phyloP scores from a whole-genome alignment of 352 stramenopile species.

The Phytophthora brassicae region DNA sequence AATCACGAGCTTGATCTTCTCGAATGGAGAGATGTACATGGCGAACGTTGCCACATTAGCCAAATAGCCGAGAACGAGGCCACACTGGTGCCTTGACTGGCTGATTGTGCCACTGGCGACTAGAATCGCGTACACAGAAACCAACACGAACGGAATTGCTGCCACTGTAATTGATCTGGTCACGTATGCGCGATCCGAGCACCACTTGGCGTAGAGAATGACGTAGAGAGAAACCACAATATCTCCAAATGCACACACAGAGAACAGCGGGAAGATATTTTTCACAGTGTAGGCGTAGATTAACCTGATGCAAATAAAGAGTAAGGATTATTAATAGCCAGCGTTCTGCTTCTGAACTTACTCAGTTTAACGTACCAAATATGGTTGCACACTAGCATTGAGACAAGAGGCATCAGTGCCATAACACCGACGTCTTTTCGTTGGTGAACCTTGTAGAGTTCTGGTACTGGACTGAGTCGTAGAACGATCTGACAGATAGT shows the following conservation, averaged over 20 bases:
- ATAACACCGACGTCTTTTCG: slow-evolving; percentile 20
- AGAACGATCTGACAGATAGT: slow-evolving; percentile 25
- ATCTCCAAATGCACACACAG: slow-evolving; percentile 30
- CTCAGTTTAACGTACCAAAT: slow-evolving; percentile 22
- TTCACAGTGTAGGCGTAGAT: slow-evolving; percentile 28
- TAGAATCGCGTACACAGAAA: slow-evolving; percentile 25
- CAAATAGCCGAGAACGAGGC: slow-evolving; percentile 24
- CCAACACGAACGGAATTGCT: slow-evolving; percentile 6
- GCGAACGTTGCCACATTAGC: slow-evolving; percentile 23
- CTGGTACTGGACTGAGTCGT: slow-evolving; percentile 25
- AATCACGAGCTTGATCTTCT: slow-evolving; percentile 31
- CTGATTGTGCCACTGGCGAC: slow-evolving; percentile 12
- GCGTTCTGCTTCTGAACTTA: background rate
- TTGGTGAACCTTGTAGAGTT: slow-evolving; percentile 28
- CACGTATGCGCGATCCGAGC: slow-evolving; percentile 21
- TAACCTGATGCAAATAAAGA: slow-evolving; percentile 15
- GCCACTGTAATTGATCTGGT: slow-evolving; percentile 6
- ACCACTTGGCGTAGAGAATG: slow-evolving; percentile 27
- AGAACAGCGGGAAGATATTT: slow-evolving; percentile 34
- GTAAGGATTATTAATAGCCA: background rate
- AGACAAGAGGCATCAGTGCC: slow-evolving; percentile 26
- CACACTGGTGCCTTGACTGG: slow-evolving; percentile 26
- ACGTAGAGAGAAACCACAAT: slow-evolving; percentile 22
- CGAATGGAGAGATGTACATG: slow-evolving; percentile 34
- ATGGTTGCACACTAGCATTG: slow-evolving; percentile 32